Evolutionary conservation across 192 early-diverging fungal species (phyloP).

Genomic region (Entophlyctis helioformis): DNA sequence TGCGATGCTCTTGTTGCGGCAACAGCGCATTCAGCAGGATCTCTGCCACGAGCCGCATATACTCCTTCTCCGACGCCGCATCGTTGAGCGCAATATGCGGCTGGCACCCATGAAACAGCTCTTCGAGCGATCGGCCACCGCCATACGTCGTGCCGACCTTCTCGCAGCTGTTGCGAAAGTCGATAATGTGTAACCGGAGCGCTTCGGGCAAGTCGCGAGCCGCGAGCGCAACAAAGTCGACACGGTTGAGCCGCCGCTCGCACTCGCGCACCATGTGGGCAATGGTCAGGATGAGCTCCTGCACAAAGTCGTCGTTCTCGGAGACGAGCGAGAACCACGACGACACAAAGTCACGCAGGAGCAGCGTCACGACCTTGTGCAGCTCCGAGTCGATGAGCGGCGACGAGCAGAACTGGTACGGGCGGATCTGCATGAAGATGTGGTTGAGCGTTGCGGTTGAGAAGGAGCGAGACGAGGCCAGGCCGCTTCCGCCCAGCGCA

Average conservation of each 20-base stretch:
- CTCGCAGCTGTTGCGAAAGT: conserved; percentile 16
- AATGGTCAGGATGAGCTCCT: conserved; percentile 9
- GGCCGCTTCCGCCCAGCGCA: too few species aligned
- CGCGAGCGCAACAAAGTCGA: conserved; percentile 20
- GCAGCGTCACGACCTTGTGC: conserved; percentile 4
- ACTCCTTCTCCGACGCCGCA: conserved; percentile 20
- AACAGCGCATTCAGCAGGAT: conserved; percentile 15
- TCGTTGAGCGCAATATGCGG: conserved; percentile 21
- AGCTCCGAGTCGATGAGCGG: conserved; percentile 11
- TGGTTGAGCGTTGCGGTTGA: neutral
- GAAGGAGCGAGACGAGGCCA: too few species aligned
- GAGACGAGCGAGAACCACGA: conserved; percentile 15
- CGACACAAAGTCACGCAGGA: conserved; percentile 17
- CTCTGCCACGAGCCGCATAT: conserved; percentile 19
- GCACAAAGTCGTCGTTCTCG: conserved; percentile 19
- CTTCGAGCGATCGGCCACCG: conserved; percentile 19
- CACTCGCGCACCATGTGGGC: conserved; percentile 3
- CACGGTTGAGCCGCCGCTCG: conserved; percentile 3
- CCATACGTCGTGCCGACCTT: conserved; percentile 28
- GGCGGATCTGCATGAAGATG: conserved; percentile 4
- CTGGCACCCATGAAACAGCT: conserved; percentile 24
- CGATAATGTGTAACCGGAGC: conserved; percentile 15
- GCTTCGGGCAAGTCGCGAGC: conserved; percentile 17
- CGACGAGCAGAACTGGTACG: conserved; percentile 14
- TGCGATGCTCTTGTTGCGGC: conserved; percentile 13